Percentiles rank a stretch among this genome's conserved stretches.
These are phyloP conservation scores for Tripterygium wilfordii DNA, from an alignment of 177 flowering plant genomes.

Conservation along the genomic window DNA sequence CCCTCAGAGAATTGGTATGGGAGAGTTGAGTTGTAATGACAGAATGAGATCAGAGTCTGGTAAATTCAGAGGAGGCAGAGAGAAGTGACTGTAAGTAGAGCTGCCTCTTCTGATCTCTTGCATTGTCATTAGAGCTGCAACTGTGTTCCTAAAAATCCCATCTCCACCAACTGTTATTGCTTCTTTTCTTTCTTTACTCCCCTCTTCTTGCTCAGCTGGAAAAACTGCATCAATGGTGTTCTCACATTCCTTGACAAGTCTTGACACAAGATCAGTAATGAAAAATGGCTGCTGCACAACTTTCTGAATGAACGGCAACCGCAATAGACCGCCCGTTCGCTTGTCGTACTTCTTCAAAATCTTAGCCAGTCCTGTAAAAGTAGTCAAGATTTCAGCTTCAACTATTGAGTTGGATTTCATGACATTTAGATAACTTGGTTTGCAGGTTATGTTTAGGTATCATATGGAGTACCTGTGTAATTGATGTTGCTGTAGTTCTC, in stretches of 20 bases:
- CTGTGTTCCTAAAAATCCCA: slow-evolving; percentile 66
- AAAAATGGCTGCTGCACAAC: slow-evolving; percentile 77
- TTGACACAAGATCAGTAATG: slow-evolving; percentile 62
- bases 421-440: no score
- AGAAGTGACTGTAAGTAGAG: slow-evolving; percentile 70
- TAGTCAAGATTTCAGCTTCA: no score
- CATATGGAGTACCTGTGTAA: slow-evolving; percentile 75
- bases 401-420: no score
- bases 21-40: slow-evolving; percentile 43
- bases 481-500: slow-evolving; percentile 79
- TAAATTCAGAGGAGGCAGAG: slow-evolving; percentile 70
- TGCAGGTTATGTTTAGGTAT: no score
- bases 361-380: slow-evolving; percentile 70
- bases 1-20: slow-evolving; percentile 50
- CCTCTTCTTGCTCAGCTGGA: slow-evolving; percentile 22
- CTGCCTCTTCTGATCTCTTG: slow-evolving; percentile 82
- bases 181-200: slow-evolving; percentile 3
- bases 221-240: slow-evolving; percentile 54
- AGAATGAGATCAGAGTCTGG: slow-evolving; percentile 53
- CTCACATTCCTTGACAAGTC: slow-evolving; percentile 83
- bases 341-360: slow-evolving; percentile 91
- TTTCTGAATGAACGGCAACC: slow-evolving; percentile 66
- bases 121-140: slow-evolving; percentile 72
- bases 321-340: slow-evolving; percentile 58
- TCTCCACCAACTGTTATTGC: slow-evolving; percentile 28